phyloP scores from a whole-genome alignment of 768 basidiomycete genomes.

The Hemileccinum rubropunctum region DNA sequence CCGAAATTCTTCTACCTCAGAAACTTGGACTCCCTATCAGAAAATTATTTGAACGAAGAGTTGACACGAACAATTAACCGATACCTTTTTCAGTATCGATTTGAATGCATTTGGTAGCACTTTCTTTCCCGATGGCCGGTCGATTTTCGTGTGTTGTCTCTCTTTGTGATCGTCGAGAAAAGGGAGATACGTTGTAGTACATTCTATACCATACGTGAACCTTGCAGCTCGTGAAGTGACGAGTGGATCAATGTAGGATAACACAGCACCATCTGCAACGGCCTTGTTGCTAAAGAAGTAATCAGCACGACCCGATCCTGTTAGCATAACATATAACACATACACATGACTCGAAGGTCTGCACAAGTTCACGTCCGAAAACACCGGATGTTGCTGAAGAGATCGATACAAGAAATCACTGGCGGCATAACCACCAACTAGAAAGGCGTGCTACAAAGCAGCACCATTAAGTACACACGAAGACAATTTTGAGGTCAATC shows the following conservation, averaged over 20 bases:
- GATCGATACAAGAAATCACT: conserved; percentile 44
- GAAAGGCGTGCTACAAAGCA: conserved; percentile 34
- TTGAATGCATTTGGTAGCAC: conserved; percentile 34
- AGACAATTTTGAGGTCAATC: too few relatives aligned
- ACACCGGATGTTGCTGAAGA: conserved; percentile 31
- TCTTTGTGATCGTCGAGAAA: conserved; percentile 34
- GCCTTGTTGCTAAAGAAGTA: neutral
- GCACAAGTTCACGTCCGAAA: conserved; percentile 36
- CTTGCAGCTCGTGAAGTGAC: conserved; percentile 34
- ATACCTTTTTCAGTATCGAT: conserved; percentile 33
- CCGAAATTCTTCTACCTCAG: conserved; percentile 19
- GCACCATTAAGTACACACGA: neutral
- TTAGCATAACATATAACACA: conserved; percentile 7
- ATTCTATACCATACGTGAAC: conserved; percentile 32
- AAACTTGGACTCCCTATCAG: conserved; percentile 15
- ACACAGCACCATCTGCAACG: neutral
- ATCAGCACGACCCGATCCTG: neutral
- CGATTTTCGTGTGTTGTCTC: conserved; percentile 25
- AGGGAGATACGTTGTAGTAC: conserved; percentile 25
- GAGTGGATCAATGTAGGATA: conserved; percentile 40
- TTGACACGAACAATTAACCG: neutral
- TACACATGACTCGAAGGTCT: conserved; percentile 51
- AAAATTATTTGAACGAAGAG: neutral
- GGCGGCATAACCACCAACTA: conserved; percentile 52
- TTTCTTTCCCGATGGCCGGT: conserved; percentile 25